Evolutionary conservation across 2,329 filamentous ascomycete genomes (phyloP).

Genomic region (Tolypocladium ophioglossoides): DNA sequence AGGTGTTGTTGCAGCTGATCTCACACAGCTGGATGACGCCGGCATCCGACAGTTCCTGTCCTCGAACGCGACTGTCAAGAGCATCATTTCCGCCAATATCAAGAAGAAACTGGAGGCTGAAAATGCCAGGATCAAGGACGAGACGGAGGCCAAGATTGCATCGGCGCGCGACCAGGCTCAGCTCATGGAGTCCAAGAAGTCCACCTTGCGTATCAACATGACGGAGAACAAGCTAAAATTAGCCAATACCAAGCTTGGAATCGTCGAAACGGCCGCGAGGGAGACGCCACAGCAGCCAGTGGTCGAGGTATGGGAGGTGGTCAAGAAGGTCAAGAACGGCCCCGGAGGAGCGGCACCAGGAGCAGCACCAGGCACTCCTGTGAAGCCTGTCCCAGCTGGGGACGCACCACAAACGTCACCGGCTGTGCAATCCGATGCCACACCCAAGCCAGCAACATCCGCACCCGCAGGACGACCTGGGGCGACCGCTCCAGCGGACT

Average conservation of each 20-base stretch:
- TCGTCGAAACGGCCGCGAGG: slow-evolving; percentile 72
- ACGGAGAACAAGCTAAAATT: slow-evolving; percentile 56
- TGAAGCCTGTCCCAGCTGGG: slow-evolving; percentile 3
- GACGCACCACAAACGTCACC: not conserved
- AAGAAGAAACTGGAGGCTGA: slow-evolving; percentile 61
- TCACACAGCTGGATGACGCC: slow-evolving; percentile 41
- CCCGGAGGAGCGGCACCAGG: slow-evolving; percentile 12
- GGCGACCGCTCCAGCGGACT: slow-evolving; percentile 1
- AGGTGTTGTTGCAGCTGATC: slow-evolving; percentile 25
- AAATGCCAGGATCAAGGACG: slow-evolving; percentile 47
- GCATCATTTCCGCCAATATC: slow-evolving; percentile 50
- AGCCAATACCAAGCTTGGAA: slow-evolving; percentile 60
- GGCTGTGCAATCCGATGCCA: not conserved
- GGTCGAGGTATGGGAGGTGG: slow-evolving; percentile 75
- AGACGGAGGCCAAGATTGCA: slow-evolving; percentile 42
- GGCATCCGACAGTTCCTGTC: slow-evolving; percentile 47
- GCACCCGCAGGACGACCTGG: too few relatives aligned
- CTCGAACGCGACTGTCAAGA: slow-evolving; percentile 46
- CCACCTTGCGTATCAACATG: slow-evolving; percentile 67
- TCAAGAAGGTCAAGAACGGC: slow-evolving; percentile 60
- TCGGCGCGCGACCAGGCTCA: slow-evolving; percentile 53
- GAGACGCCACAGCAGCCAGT: slow-evolving; percentile 80
- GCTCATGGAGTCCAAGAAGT: slow-evolving; percentile 65
- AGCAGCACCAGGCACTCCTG: slow-evolving; percentile 5
- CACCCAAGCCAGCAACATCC: not conserved